These are phyloP conservation scores for Taxillus chinensis DNA, from an alignment of 164 flowering plant genomes.

Conservation along the genomic window DNA sequence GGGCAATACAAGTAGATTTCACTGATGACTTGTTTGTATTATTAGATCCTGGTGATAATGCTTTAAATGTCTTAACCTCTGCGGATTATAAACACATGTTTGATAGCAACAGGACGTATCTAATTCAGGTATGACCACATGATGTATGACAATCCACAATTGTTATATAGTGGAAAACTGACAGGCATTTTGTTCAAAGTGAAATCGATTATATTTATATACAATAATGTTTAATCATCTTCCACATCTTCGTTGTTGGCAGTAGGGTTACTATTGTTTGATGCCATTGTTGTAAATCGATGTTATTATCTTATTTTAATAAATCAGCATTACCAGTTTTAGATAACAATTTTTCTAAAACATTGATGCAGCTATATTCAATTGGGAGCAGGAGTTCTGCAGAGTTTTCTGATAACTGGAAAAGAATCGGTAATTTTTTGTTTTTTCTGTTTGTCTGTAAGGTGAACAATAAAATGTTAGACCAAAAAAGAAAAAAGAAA, in stretches of 20 bases:
- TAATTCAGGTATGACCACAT: conserved; percentile 53
- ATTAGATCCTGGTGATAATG: conserved; percentile 30
- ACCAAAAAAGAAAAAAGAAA: too few relatives aligned
- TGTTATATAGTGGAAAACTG: too few relatives aligned
- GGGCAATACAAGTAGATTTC: not conserved
- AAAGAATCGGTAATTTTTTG: conserved; percentile 49
- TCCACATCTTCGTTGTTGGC: too few relatives aligned
- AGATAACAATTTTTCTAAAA: not conserved
- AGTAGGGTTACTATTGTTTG: too few relatives aligned
- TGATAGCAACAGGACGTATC: conserved; percentile 27
- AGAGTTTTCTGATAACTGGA: conserved; percentile 55
- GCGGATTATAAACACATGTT: conserved; percentile 35
- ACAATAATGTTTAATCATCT: too few relatives aligned
- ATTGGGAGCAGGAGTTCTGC: conserved; percentile 58
- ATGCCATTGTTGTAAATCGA: too few relatives aligned
- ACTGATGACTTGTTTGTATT: conserved; percentile 1
- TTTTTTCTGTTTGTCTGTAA: not conserved
- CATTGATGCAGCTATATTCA: conserved; percentile 55
- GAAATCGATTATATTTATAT: too few relatives aligned
- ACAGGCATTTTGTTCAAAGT: too few relatives aligned
- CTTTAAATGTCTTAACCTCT: conserved; percentile 28
- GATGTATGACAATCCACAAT: too few relatives aligned
- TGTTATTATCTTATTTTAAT: too few relatives aligned
- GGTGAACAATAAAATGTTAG: too few relatives aligned
- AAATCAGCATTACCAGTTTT: not conserved